phyloP scores from a whole-genome alignment of 192 early-diverging fungal genomes.

The Lobulomyces angularis region DNA sequence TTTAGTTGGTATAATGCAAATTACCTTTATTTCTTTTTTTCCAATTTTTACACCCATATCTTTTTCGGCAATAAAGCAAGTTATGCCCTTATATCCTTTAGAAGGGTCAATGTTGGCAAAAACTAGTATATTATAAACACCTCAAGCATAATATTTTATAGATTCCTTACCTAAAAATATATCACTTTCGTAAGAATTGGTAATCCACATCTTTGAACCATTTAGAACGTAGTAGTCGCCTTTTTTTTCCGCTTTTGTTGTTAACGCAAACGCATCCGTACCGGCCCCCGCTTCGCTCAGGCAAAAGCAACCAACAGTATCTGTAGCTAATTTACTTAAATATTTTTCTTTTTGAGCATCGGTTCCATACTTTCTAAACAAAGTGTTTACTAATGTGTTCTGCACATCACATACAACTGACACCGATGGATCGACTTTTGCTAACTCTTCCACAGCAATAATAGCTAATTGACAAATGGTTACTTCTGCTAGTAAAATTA shows the following conservation, averaged over 20 bases:
- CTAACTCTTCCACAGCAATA: slow-evolving; percentile 83
- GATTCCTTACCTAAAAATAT: too few species aligned
- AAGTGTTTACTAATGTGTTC: slow-evolving; percentile 92
- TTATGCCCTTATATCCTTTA: slow-evolving; percentile 93
- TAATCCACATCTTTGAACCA: slow-evolving; percentile 49
- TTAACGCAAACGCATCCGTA: slow-evolving; percentile 84
- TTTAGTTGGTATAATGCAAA: neutral
- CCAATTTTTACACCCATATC: slow-evolving; percentile 80
- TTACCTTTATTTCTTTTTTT: slow-evolving; percentile 89
- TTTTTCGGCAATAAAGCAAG: slow-evolving; percentile 91
- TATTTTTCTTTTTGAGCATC: slow-evolving; percentile 67
- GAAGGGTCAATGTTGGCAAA: slow-evolving; percentile 94
- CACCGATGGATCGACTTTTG: slow-evolving; percentile 90
- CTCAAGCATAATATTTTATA: too few species aligned
- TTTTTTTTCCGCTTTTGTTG: slow-evolving; percentile 71
- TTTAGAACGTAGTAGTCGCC: slow-evolving; percentile 84
- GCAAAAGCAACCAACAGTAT: slow-evolving; percentile 85
- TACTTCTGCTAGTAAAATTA: slow-evolving; percentile 39
- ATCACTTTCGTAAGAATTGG: slow-evolving; percentile 86
- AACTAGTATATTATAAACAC: too few species aligned
- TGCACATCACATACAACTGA: slow-evolving; percentile 86
- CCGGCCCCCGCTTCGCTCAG: slow-evolving; percentile 87
- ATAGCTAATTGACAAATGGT: slow-evolving; percentile 79
- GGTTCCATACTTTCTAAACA: slow-evolving; percentile 73
- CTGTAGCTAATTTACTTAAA: slow-evolving; percentile 67